A percentile compares a stretch with the other conserved stretches of the same genome.
Conservation (phyloP, 768 basidiomycete genomes). For the Sutorius australiensis region DNA sequence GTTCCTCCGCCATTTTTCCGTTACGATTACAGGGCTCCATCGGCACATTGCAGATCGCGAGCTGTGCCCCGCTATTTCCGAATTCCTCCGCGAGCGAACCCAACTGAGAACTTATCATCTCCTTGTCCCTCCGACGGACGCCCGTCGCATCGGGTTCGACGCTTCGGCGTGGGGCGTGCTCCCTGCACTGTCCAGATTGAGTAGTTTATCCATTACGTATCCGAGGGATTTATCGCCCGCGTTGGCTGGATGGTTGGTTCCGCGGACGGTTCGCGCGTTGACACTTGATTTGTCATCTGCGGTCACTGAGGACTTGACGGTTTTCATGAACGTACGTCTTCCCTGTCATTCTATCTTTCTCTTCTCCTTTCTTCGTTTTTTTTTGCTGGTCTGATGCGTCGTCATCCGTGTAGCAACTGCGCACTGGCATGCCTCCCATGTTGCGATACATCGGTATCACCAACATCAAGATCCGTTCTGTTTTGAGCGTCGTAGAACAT, state of each 20-base stretch:
- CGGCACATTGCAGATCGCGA: conserved; percentile 51
- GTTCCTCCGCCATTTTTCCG: conserved; percentile 62
- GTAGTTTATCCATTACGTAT: conserved; percentile 56
- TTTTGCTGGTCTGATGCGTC: not conserved
- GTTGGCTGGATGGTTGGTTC: conserved; percentile 66
- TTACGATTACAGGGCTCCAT: conserved; percentile 44
- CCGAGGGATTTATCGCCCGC: conserved; percentile 61
- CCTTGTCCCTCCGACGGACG: conserved; percentile 40
- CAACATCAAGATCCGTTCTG: conserved; percentile 42
- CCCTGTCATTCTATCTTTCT: not conserved
- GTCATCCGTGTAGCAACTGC: conserved; percentile 47
- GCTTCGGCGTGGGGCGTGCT: conserved; percentile 70
- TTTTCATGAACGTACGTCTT: conserved; percentile 40
- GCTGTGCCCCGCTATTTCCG: conserved; percentile 65
- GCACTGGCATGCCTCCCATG: conserved; percentile 49
- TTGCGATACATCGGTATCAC: conserved; percentile 56
- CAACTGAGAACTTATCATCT: conserved; percentile 53
- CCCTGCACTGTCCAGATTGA: conserved; percentile 50
- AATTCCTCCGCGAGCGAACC: conserved; percentile 56
- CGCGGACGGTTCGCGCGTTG: conserved; percentile 47
- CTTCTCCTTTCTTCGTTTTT: not conserved
- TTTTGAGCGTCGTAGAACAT: conserved; percentile 45
- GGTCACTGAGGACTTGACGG: conserved; percentile 38
- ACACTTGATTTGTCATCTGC: conserved; percentile 38
- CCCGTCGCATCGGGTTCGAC: conserved; percentile 59